Base-by-base conservation (phyloP, 2,329 filamentous ascomycete genomes). In the Alternaria postmessia region DNA sequence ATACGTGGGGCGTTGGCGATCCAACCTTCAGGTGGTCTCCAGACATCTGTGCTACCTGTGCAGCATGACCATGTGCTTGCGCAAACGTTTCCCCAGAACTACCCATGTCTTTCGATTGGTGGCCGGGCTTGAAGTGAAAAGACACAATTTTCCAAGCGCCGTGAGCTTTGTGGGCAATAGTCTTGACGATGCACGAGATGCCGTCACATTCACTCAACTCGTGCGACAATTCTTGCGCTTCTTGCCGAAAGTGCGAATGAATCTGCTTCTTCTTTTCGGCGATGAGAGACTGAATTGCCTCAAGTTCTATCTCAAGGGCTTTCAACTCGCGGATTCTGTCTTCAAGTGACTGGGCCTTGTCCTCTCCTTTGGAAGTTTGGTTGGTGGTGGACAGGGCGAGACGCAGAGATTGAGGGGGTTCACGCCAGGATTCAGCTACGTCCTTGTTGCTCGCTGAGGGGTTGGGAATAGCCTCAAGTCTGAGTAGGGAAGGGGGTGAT, bases 201-300 rank as follows among this genome's bases (percentile, higher is more conserved):
- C 76, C 77, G 59, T 82, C 77, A 63, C 82, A 84, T 47, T 81
- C 69, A 57, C 75, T 67, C 12, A 83, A 64, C 18, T 82, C 76
- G 38, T 81, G 72, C 18, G 72, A 73, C 11, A 82, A 70, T n/a
- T 65, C 65, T 14, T 73, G 63, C 11, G 66, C 64, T 42, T 78
- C 68, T 34, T 77, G 59, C 38, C 70, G 65, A 24, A 78, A 62
- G 20, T 72, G 73, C 22, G 66, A 63, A 12, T 75, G 66, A 61
- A 81, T 77, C 46, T 67, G 52, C 43, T 72, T 67, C 62, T 78
- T 75, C 67, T 80, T 78, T 8, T 72, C 54, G n/a, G 70, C 70
- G 41, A 80, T 76, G 16, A 75, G 67, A 20, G 75, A 68, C 11
- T 80, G 75, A 20, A 83, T 74, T 38, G 76, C 68, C 47, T 75